A percentile compares a stretch with the other conserved stretches of the same genome.
Evolutionary conservation across 1,284 basidiomycete species (phyloP).

Genomic region (Apiotrichum brassicae): DNA sequence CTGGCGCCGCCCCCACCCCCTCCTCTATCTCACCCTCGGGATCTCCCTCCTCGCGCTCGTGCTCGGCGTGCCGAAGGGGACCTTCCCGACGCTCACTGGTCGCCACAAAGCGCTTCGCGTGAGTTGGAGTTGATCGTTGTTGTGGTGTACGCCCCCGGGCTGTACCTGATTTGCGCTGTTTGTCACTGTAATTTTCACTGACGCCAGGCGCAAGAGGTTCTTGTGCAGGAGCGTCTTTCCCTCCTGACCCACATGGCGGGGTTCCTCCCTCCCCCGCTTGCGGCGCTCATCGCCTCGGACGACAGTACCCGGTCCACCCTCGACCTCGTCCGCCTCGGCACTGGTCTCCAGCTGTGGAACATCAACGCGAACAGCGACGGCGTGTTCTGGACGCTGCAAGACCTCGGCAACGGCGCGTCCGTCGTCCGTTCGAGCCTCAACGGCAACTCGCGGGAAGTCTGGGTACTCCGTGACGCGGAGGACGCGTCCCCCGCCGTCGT

Average conservation of each 20-base stretch:
- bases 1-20: constrained; percentile 28
- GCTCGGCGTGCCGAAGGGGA: constrained; percentile 39
- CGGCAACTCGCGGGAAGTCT: constrained; percentile 31
- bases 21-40: constrained; percentile 37
- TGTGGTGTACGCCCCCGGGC: no score
- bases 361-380: neutral
- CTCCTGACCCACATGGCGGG: constrained; percentile 33
- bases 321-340: constrained; percentile 21
- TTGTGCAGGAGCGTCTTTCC: constrained; percentile 30
- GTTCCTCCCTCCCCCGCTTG: constrained; percentile 41
- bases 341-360: constrained; percentile 27
- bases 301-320: constrained; percentile 10
- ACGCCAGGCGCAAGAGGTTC: constrained; percentile 31
- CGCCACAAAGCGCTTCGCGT: constrained; percentile 39
- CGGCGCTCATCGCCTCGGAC: constrained; percentile 22
- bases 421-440: constrained; percentile 22
- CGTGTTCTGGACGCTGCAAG: constrained; percentile 37
- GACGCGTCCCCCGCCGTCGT: constrained; percentile 10
- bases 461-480: constrained; percentile 29
- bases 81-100: constrained; percentile 38
- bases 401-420: constrained; percentile 33
- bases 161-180: no score
- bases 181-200: no score
- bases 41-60: constrained; percentile 33
- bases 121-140: constrained; percentile 13